phyloP scores from a whole-genome alignment of 352 stramenopile genomes.

The Globisporangium paddicum region DNA sequence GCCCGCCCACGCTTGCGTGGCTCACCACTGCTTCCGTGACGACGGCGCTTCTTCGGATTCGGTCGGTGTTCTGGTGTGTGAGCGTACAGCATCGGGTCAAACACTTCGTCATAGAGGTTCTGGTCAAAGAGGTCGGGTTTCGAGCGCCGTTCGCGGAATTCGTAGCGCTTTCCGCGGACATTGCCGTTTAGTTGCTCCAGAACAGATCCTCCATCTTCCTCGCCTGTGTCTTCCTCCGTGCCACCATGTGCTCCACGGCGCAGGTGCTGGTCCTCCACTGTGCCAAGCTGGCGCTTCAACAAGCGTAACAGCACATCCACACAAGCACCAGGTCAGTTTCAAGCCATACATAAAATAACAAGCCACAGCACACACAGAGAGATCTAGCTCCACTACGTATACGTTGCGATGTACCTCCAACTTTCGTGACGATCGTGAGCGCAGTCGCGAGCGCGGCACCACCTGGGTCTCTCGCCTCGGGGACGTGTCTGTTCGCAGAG shows the following conservation, averaged over 20 bases:
- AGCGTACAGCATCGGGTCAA: slow-evolving; percentile 27
- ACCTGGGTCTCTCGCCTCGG: slow-evolving; percentile 4
- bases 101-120: slow-evolving; percentile 69
- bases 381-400: no score
- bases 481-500: slow-evolving; percentile 14
- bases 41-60: slow-evolving; percentile 16
- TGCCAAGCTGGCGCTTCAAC: slow-evolving; percentile 7
- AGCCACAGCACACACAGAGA: background rate
- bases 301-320: background rate
- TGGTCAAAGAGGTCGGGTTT: slow-evolving; percentile 63
- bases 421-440: slow-evolving; percentile 15
- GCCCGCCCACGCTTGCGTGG: slow-evolving; percentile 3
- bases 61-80: background rate
- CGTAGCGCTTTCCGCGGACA: slow-evolving; percentile 24
- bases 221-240: slow-evolving; percentile 5
- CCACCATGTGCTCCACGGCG: slow-evolving; percentile 3
- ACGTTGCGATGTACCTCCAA: slow-evolving; percentile 9
- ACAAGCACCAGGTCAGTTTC: background rate
- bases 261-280: slow-evolving; percentile 19
- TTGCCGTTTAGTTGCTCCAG: slow-evolving; percentile 7
- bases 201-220: slow-evolving; percentile 14
- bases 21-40: slow-evolving; percentile 3
- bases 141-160: slow-evolving; percentile 43
- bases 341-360: background rate
- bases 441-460: slow-evolving; percentile 15